Conservation (phyloP, 768 basidiomycete species). For the Panaeolus cyanescens region DNA sequence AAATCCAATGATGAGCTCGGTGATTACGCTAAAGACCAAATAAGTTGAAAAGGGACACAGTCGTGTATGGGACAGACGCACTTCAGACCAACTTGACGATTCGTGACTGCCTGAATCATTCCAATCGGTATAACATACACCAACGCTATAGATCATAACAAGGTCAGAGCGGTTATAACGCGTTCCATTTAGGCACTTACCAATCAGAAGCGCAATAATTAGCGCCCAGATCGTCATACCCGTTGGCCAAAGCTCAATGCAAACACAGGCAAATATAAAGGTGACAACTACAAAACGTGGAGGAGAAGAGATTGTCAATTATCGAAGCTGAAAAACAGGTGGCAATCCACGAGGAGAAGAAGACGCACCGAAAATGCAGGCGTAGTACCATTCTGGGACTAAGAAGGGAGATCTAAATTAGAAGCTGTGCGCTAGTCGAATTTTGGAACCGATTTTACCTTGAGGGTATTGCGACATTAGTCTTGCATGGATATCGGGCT, state of each 20-base stretch:
- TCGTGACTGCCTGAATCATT: slow-evolving; percentile 82
- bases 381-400: slow-evolving; percentile 71
- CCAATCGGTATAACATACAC: slow-evolving; percentile 73
- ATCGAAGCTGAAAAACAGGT: slow-evolving; percentile 1
- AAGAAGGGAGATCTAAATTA: slow-evolving; percentile 9
- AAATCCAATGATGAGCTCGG: slow-evolving; percentile 73
- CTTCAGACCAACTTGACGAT: slow-evolving; percentile 68
- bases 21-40: slow-evolving; percentile 53
- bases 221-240: slow-evolving; percentile 71
- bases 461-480: slow-evolving; percentile 59
- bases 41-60: no score
- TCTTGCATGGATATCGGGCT: slow-evolving; percentile 60
- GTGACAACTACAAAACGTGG: slow-evolving; percentile 37
- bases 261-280: slow-evolving; percentile 62
- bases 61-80: no score
- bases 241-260: slow-evolving; percentile 66
- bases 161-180: neutral
- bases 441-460: slow-evolving; percentile 25
- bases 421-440: neutral
- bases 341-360: slow-evolving; percentile 15
- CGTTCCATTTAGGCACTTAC: slow-evolving; percentile 22
- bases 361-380: slow-evolving; percentile 44
- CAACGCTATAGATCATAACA: slow-evolving; percentile 30
- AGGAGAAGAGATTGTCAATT: no score
- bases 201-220: slow-evolving; percentile 49